Evolutionary conservation across 805 yeast genomes (phyloP).

Genomic region (Teunomyces funiuensis): DNA sequence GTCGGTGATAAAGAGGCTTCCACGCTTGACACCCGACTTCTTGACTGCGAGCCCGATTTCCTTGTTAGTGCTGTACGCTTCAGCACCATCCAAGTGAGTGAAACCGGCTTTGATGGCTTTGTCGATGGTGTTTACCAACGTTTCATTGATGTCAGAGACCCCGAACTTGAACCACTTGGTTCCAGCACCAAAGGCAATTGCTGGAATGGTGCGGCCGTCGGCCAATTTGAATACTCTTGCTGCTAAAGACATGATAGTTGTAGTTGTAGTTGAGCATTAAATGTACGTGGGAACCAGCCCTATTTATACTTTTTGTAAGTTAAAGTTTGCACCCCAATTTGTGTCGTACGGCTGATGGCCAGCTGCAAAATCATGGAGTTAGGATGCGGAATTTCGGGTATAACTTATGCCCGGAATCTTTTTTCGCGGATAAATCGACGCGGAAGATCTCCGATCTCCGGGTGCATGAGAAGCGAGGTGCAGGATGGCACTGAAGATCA

Average conservation of each 20-base stretch:
- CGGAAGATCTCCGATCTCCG: background rate
- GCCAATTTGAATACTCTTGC: constrained; percentile 28
- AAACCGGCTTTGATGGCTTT: constrained; percentile 54
- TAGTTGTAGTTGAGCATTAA: too few species aligned
- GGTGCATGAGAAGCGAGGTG: too few species aligned
- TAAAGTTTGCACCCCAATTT: too few species aligned
- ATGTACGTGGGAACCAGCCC: too few species aligned
- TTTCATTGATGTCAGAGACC: constrained; percentile 24
- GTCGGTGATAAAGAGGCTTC: constrained; percentile 56
- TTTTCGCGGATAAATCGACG: background rate
- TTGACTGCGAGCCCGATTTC: constrained; percentile 56
- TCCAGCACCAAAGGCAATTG: constrained; percentile 46
- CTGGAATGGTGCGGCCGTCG: constrained; percentile 40
- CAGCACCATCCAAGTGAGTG: constrained; percentile 67
- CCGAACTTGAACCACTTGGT: constrained; percentile 43
- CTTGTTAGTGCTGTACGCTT: constrained; percentile 54
- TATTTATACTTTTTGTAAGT: background rate
- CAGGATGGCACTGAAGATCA: too few species aligned
- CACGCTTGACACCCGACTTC: constrained; percentile 39
- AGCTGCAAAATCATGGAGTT: background rate
- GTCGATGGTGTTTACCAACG: constrained; percentile 44
- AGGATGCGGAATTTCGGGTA: background rate
- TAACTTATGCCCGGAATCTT: background rate
- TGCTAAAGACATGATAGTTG: constrained; percentile 20
- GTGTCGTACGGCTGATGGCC: too few species aligned